These are phyloP conservation scores for Pleurozium schreberi DNA, from an alignment of 225 moss, liverwort and hornwort genomes.

Conservation along the genomic window DNA sequence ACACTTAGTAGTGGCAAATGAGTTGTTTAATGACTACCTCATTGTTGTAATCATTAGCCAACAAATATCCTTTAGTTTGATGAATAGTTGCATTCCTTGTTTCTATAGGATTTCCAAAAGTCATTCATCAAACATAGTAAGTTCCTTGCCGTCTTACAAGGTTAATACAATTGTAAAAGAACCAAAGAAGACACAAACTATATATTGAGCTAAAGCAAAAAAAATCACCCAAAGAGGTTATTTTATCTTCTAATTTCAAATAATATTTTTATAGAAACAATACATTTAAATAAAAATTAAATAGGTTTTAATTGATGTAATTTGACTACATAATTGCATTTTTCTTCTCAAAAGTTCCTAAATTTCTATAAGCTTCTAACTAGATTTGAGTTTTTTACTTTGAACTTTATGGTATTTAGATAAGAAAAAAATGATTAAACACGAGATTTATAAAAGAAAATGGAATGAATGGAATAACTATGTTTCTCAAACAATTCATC, in stretches of 20 bases:
- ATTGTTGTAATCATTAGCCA: neutral
- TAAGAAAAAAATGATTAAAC: fast-evolving
- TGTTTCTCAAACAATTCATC: fast-evolving
- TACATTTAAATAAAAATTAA: neutral
- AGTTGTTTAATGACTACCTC: fast-evolving
- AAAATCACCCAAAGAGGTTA: neutral
- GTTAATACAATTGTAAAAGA: neutral
- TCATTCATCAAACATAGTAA: neutral
- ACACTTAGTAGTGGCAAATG: neutral
- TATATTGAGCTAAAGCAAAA: neutral
- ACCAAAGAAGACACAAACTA: fast-evolving
- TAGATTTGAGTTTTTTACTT: no score
- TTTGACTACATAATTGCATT: neutral
- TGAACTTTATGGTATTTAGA: neutral
- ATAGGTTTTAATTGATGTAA: neutral
- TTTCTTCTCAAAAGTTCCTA: no score
- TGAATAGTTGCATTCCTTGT: neutral
- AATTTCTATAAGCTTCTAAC: no score
- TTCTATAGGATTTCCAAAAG: neutral
- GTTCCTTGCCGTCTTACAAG: fast-evolving
- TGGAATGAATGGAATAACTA: neutral
- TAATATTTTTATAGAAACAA: neutral
- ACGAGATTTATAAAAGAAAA: neutral
- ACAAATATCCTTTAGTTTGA: neutral
- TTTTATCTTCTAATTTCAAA: neutral